Percentiles rank a stretch among this genome's conserved stretches.
Conservation (phyloP, 805 yeast species). For the Starmera pachycereana region DNA sequence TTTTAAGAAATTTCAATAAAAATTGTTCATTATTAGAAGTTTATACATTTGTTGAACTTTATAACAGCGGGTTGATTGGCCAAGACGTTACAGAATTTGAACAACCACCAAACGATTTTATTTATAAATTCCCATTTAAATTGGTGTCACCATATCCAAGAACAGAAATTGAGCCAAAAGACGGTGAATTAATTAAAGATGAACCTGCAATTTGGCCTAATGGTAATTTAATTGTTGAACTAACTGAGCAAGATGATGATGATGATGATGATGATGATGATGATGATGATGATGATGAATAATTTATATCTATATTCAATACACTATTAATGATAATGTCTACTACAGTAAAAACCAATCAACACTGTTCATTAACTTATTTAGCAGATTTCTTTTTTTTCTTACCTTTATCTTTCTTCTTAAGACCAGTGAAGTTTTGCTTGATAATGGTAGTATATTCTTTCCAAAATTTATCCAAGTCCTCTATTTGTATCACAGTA, state of each 20-base stretch:
- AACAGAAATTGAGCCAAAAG: constrained; percentile 26
- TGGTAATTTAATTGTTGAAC: constrained; percentile 51
- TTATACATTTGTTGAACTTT: constrained; percentile 60
- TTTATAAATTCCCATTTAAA: constrained; percentile 37
- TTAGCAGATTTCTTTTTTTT: constrained; percentile 41
- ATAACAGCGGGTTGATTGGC: constrained; percentile 19
- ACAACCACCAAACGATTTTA: constrained; percentile 28
- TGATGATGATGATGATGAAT: not conserved
- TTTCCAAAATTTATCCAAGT: constrained; percentile 66
- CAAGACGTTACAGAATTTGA: constrained; percentile 12
- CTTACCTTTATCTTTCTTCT: constrained; percentile 75
- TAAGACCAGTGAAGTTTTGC: constrained; percentile 62
- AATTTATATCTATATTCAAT: constrained; percentile 6
- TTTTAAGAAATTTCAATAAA: constrained; percentile 37
- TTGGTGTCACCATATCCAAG: constrained; percentile 52
- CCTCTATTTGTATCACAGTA: constrained; percentile 55
- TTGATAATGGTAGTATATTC: constrained; percentile 64
- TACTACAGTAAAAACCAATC: not conserved
- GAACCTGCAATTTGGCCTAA: constrained; percentile 46
- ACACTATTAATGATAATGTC: not conserved
- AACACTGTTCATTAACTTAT: constrained; percentile 1
- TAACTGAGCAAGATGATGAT: constrained; percentile 2
- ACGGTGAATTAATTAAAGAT: constrained; percentile 25
- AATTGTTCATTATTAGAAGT: constrained; percentile 46
- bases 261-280: no score